A percentile compares a stretch with the other conserved stretches of the same genome.
These are phyloP conservation scores for Camellia lanceoleosa DNA, from an alignment of 148 eudicot genomes.

Conservation along the genomic window DNA sequence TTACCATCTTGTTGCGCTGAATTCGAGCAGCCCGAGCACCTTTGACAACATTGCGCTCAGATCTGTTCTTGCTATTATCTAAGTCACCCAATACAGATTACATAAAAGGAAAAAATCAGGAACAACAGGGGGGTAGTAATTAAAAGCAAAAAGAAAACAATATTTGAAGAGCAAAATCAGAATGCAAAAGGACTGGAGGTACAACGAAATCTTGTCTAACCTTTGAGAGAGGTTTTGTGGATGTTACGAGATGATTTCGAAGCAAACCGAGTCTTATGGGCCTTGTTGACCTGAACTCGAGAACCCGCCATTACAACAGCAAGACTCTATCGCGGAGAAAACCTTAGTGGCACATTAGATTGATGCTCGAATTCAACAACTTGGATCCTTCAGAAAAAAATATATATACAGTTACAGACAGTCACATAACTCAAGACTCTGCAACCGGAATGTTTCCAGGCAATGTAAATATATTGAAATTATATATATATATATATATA, in stretches of 20 bases:
- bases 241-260: conserved; percentile 84
- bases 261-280: conserved; percentile 82
- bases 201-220: conserved; percentile 20
- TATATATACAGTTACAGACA: no score
- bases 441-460: not conserved
- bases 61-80: conserved; percentile 64
- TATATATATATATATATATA: no score
- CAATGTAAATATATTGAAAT: no score
- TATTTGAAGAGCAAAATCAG: not conserved
- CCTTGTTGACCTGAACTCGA: conserved; percentile 70
- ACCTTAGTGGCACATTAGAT: not conserved
- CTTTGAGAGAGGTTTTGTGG: conserved; percentile 72
- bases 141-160: not conserved
- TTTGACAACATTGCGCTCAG: conserved; percentile 52
- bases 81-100: not conserved
- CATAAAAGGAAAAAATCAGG: not conserved
- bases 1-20: conserved; percentile 83
- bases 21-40: conserved; percentile 76
- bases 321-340: not conserved
- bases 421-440: no score
- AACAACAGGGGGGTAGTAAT: not conserved
- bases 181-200: not conserved
- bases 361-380: not conserved
- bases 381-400: not conserved
- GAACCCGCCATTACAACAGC: conserved; percentile 57